These are phyloP conservation scores for Alectoria sarmentosa DNA, from an alignment of 495 filamentous ascomycete genomes.

Conservation along the genomic window DNA sequence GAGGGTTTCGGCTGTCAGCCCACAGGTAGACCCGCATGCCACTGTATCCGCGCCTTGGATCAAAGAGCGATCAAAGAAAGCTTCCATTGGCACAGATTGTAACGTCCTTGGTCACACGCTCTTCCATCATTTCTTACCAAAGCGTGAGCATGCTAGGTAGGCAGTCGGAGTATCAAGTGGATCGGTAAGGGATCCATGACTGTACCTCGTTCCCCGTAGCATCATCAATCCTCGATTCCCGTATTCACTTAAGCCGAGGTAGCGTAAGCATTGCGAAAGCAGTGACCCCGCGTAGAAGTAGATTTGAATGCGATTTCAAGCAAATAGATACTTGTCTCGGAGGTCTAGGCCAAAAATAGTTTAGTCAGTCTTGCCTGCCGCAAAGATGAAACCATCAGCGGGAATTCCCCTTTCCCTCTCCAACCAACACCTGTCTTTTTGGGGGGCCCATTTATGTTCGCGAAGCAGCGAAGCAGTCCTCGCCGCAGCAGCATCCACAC, in stretches of 20 bases:
- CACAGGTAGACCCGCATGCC: conserved; percentile 9
- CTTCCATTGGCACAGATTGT: conserved; percentile 1
- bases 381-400: conserved; percentile 1
- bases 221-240: background rate
- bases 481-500: background rate
- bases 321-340: background rate
- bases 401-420: conserved; percentile 4
- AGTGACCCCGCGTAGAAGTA: background rate
- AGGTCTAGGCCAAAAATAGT: background rate
- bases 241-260: background rate
- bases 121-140: background rate
- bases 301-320: background rate
- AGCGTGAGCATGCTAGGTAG: background rate
- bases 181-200: background rate
- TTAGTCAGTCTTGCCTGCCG: background rate
- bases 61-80: background rate
- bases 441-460: background rate
- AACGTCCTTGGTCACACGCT: background rate
- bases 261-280: background rate
- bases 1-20: conserved; percentile 16
- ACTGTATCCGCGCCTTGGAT: conserved; percentile 7
- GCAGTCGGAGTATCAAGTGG: background rate
- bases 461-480: background rate
- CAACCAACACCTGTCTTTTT: background rate
- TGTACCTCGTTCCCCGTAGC: background rate